These are phyloP conservation scores for Zymoseptoria ardabiliae DNA, from an alignment of 2,329 filamentous ascomycete genomes.

Conservation along the genomic window DNA sequence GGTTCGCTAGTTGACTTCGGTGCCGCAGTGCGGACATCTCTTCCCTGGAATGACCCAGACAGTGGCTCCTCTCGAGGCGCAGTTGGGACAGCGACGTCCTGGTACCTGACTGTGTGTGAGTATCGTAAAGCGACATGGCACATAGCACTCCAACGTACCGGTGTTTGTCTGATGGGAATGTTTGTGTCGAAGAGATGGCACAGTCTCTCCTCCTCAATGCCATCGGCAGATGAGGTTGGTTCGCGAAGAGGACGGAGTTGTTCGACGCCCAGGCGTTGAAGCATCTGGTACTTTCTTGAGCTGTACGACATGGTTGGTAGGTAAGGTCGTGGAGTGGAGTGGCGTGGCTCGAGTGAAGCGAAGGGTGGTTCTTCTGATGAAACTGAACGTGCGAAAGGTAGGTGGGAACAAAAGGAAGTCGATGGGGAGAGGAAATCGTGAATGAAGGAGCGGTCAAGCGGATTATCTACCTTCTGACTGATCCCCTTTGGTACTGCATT, in stretches of 20 bases:
- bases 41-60: slow-evolving; percentile 32
- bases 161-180: slow-evolving; percentile 6
- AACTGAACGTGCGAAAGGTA: neutral
- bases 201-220: neutral
- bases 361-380: slow-evolving; percentile 1
- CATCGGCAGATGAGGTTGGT: neutral
- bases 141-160: slow-evolving; percentile 7
- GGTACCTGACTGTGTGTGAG: slow-evolving; percentile 23
- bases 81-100: slow-evolving; percentile 27
- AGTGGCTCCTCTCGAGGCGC: slow-evolving; percentile 23
- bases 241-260: slow-evolving; percentile 19
- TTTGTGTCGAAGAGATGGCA: slow-evolving; percentile 5
- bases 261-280: slow-evolving; percentile 24
- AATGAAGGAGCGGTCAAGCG: neutral
- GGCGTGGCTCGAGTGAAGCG: neutral
- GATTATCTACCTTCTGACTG: slow-evolving; percentile 1
- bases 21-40: slow-evolving; percentile 29
- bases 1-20: slow-evolving; percentile 23
- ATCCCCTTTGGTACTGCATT: neutral
- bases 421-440: neutral
- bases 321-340: neutral
- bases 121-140: neutral
- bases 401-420: neutral
- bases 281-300: slow-evolving; percentile 18
- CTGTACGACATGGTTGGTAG: slow-evolving; percentile 21